These are phyloP conservation scores for Solanum bukasovii DNA, from an alignment of 257 asterid species.

Conservation along the genomic window DNA sequence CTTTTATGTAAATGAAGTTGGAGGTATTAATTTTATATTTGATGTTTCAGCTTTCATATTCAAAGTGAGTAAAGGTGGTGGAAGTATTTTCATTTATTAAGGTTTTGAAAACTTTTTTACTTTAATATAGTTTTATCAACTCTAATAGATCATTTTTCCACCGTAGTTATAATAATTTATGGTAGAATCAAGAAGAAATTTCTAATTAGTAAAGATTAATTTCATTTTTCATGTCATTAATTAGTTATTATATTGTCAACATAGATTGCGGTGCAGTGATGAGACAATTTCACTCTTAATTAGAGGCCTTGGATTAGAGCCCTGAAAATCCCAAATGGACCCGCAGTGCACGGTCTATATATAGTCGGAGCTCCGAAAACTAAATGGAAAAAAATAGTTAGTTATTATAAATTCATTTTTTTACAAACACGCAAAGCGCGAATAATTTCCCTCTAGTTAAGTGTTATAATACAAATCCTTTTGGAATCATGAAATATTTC, in stretches of 20 bases:
- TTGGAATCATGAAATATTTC: not conserved
- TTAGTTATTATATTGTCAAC: no score
- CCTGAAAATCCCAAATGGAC: not conserved
- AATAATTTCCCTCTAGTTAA: not conserved
- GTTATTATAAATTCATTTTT: no score
- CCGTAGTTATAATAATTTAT: not conserved
- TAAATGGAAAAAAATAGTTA: no score
- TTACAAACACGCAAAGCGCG: no score
- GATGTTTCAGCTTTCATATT: not conserved
- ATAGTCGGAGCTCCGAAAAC: not conserved
- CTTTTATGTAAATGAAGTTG: no score
- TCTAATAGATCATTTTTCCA: not conserved
- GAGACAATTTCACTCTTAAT: not conserved
- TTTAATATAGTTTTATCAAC: not conserved
- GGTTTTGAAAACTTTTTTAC: not conserved
- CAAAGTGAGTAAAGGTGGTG: not conserved
- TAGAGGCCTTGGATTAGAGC: not conserved
- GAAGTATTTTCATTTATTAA: not conserved
- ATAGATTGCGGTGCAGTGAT: not conserved
- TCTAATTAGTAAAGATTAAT: not conserved
- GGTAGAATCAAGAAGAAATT: not conserved
- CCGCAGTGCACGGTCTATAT: not conserved
- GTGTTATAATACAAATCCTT: not conserved
- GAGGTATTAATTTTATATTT: no score
- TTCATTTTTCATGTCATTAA: not conserved